phyloP scores from a whole-genome alignment of 768 basidiomycete species.

The Amanita pseudoporphyria region DNA sequence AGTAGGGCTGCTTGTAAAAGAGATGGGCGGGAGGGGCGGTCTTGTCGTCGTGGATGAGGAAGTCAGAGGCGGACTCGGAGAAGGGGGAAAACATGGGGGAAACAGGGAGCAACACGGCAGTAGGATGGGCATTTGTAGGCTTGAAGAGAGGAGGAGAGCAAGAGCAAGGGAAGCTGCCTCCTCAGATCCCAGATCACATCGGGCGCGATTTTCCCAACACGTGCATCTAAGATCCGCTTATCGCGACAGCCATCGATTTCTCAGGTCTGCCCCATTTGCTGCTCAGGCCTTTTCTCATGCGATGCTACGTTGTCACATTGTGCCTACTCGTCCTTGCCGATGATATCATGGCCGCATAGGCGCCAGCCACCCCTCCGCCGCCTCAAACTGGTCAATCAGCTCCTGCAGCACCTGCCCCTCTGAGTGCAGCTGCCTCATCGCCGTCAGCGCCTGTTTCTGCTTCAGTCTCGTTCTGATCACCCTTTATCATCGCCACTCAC shows the following conservation, averaged over 20 bases:
- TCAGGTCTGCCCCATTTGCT: slow-evolving; percentile 16
- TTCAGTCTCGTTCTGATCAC: neutral
- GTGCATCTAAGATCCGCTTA: slow-evolving; percentile 18
- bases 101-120: slow-evolving; percentile 11
- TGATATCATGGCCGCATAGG: slow-evolving; percentile 73
- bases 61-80: slow-evolving; percentile 13
- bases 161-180: slow-evolving; percentile 2
- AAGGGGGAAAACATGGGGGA: slow-evolving; percentile 12
- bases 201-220: slow-evolving; percentile 13
- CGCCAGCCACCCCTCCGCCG: slow-evolving; percentile 87
- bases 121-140: slow-evolving; percentile 8
- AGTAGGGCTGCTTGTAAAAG: slow-evolving; percentile 37
- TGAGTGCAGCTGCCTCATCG: slow-evolving; percentile 82
- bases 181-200: slow-evolving; percentile 17
- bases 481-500: slow-evolving; percentile 40
- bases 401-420: slow-evolving; percentile 76
- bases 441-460: slow-evolving; percentile 58
- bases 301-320: neutral
- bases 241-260: slow-evolving; percentile 16
- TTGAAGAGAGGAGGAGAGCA: slow-evolving; percentile 7
- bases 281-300: slow-evolving; percentile 7
- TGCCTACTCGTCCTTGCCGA: too few species aligned
- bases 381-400: slow-evolving; percentile 93
- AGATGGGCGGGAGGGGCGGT: slow-evolving; percentile 32
- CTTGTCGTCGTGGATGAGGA: slow-evolving; percentile 24